phyloP scores from a whole-genome alignment of 2,329 filamentous ascomycete species.

The Fusarium globosum region DNA sequence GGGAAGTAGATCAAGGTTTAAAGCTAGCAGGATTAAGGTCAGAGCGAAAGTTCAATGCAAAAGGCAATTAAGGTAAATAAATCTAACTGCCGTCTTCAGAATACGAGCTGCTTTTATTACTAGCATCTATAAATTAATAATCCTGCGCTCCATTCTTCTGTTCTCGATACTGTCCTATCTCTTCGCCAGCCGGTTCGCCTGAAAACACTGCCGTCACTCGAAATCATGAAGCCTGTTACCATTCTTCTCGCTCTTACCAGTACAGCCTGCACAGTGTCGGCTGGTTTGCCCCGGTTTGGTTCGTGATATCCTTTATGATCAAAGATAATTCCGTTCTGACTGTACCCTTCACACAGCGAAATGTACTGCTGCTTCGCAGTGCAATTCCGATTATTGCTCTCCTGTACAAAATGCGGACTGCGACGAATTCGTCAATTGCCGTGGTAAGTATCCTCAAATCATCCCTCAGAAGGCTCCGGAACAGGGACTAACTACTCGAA shows the following conservation, averaged over 20 bases:
- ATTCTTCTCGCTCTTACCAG: not conserved
- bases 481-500: not conserved
- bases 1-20: not conserved
- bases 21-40: not conserved
- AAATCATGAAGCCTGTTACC: not conserved
- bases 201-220: fast-evolving
- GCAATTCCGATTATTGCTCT: not conserved
- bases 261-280: not conserved
- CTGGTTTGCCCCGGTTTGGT: not conserved
- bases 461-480: not conserved
- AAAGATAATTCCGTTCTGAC: not conserved
- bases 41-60: not conserved
- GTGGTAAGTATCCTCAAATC: not conserved
- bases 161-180: not conserved
- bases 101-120: not conserved
- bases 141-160: fast-evolving
- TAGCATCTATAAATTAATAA: not conserved
- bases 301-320: not conserved
- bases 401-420: not conserved
- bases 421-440: not conserved
- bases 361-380: not conserved
- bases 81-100: not conserved
- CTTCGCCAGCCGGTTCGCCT: no score
- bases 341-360: not conserved
- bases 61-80: not conserved